Base-by-base conservation (phyloP, 805 yeast genomes). In the Barnettozyma vustinii region DNA sequence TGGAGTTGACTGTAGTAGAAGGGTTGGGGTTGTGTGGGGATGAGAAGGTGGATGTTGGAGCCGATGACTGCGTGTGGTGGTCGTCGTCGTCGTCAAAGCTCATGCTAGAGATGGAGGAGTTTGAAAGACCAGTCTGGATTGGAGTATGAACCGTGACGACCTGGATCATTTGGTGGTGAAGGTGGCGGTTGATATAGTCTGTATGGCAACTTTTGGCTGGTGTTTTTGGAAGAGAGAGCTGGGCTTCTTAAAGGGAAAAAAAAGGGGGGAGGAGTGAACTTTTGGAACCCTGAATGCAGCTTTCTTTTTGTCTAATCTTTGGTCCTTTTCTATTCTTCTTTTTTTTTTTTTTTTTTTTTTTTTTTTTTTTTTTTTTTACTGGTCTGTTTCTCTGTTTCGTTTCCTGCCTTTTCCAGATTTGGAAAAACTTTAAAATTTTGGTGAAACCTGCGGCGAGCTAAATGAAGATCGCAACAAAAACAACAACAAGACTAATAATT, bases 21-120 rank as follows among this genome's bases (percentile, higher is more conserved):
- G 15, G 15, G 47, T 39, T n/a, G 20, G 37, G 45, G 26, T 45
- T 43, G n/a, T 42, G 33, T 4, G 58, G 57, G 2, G 58, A 53
- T 6, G 58, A 55, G 13, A 52, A 40, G 6, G 55, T 43, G 5
- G 56, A 45, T 10, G 58, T 53, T 30, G 55, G 55, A 5, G 54
- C 51, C 1, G 57, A 54, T 8, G 57, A 50, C 10, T 21, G 16
- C 15, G 46, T 16, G 44, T 33, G 37, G 32, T 41, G 42, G 12
- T 51, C 53, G 8, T 51, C 54, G 21, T 40, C 20, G 16, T 48
- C 47, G 13, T 47, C 49, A 36, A 41, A 32, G 47, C 52, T 49
- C 52, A 51, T 51, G 30, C 47, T 45, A n/a, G 52, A 45, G 13
- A 46, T 30, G 19, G 54, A 48, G 5, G 49, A 48, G 18, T 26